phyloP scores from a whole-genome alignment of 768 basidiomycete genomes.

The Naematelia encephala region DNA sequence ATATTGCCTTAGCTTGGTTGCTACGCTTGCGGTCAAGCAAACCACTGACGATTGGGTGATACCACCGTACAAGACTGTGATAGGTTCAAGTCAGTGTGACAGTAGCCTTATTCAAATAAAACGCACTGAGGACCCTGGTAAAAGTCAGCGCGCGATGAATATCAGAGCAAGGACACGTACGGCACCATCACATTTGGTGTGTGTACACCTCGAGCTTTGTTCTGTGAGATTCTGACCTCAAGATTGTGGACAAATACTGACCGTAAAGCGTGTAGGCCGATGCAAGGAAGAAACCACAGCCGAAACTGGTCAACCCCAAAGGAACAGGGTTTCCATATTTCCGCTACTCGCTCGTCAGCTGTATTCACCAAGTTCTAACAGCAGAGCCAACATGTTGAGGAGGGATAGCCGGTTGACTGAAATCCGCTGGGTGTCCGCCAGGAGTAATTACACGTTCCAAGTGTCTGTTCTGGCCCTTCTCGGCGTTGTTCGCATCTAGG shows the following conservation, averaged over 20 bases:
- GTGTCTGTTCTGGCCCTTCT: constrained; percentile 1
- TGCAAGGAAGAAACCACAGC: constrained; percentile 7
- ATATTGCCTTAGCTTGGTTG: no score
- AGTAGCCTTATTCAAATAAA: not conserved
- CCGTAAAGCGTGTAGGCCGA: constrained; percentile 3
- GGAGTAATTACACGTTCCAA: constrained; percentile 5
- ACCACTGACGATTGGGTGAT: constrained; percentile 6
- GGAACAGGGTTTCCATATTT: constrained; percentile 11
- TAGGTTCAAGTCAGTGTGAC: not conserved
- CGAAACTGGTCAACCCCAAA: constrained; percentile 4
- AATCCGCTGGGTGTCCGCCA: constrained; percentile 5
- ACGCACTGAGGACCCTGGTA: constrained; percentile 4
- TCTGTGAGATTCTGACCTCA: not conserved
- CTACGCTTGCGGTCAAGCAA: no score
- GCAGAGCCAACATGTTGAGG: constrained; percentile 3
- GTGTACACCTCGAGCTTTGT: constrained; percentile 3
- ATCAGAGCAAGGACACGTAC: not conserved
- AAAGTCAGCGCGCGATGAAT: not conserved
- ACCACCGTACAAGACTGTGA: constrained; percentile 8
- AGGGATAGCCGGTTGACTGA: constrained; percentile 1
- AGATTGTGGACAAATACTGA: not conserved
- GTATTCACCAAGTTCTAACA: not conserved
- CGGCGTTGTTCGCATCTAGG: not conserved
- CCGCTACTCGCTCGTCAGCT: constrained; percentile 3
- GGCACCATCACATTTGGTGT: constrained; percentile 3